Percentiles rank a stretch among this genome's conserved stretches.
Conservation (phyloP, 805 yeast species). For the Priceomyces fermenticarens region DNA sequence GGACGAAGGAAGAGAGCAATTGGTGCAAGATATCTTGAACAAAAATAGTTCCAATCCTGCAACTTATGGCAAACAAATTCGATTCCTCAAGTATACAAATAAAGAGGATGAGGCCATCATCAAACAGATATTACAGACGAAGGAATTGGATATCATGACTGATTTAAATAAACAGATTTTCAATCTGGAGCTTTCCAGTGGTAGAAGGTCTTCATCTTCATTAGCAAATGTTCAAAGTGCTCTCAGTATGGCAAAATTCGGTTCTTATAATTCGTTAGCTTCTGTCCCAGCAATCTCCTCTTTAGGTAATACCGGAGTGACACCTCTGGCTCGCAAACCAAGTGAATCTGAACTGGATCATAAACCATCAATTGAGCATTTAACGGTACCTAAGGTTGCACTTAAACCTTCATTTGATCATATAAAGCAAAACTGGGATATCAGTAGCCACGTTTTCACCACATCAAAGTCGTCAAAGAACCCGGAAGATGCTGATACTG, state of each 20-base stretch:
- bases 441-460: not conserved
- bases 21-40: constrained; percentile 20
- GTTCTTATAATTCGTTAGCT: constrained; percentile 19
- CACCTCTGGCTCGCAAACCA: not conserved
- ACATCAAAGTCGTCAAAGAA: constrained; percentile 3
- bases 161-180: constrained; percentile 32
- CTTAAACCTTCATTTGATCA: constrained; percentile 23
- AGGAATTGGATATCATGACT: constrained; percentile 34
- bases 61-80: constrained; percentile 26
- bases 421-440: constrained; percentile 2
- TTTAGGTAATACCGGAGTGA: constrained; percentile 3
- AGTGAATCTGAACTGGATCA: not conserved
- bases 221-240: constrained; percentile 26
- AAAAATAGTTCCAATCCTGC: constrained; percentile 3
- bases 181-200: constrained; percentile 31
- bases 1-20: constrained; percentile 12
- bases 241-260: constrained; percentile 17
- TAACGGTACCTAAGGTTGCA: constrained; percentile 28
- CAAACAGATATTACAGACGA: constrained; percentile 26
- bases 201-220: constrained; percentile 30
- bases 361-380: constrained; percentile 23
- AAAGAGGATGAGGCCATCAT: constrained; percentile 28
- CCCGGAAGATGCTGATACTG: constrained; percentile 17
- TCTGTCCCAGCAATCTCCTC: constrained; percentile 15
- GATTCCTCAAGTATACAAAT: constrained; percentile 20